These are phyloP conservation scores for Fraxinus anomala DNA, from an alignment of 257 asterid genomes.

Conservation along the genomic window DNA sequence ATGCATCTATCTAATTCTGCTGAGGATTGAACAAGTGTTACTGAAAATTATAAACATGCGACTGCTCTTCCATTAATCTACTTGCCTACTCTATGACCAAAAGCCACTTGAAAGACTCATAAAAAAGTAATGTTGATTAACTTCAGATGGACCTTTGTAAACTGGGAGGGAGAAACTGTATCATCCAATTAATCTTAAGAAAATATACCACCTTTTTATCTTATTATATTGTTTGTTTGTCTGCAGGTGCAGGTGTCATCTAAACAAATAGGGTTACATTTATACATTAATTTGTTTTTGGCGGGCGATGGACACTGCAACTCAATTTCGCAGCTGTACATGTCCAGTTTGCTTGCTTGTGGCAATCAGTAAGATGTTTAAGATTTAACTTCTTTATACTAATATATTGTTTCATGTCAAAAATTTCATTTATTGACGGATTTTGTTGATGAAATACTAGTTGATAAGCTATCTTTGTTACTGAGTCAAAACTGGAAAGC, in stretches of 20 bases:
- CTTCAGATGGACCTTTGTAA: neutral
- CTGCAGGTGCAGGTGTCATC: neutral
- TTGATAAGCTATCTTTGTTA: neutral
- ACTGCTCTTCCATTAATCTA: neutral
- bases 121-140: neutral
- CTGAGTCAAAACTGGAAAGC: neutral
- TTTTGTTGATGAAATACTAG: neutral
- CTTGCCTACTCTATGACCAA: neutral
- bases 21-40: neutral
- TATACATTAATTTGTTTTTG: neutral
- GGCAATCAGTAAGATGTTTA: neutral
- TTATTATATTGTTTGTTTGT: neutral
- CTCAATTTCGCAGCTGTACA: neutral
- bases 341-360: neutral
- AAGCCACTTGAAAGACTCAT: neutral
- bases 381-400: neutral
- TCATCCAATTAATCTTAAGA: neutral
- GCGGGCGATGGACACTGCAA: neutral
- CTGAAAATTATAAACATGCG: neutral
- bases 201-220: neutral
- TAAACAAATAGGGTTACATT: neutral
- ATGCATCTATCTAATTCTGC: neutral
- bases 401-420: neutral
- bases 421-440: neutral
- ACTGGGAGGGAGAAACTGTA: neutral